Evolutionary conservation across 2,329 filamentous ascomycete species (phyloP).

Genomic region (Alternaria sp.): DNA sequence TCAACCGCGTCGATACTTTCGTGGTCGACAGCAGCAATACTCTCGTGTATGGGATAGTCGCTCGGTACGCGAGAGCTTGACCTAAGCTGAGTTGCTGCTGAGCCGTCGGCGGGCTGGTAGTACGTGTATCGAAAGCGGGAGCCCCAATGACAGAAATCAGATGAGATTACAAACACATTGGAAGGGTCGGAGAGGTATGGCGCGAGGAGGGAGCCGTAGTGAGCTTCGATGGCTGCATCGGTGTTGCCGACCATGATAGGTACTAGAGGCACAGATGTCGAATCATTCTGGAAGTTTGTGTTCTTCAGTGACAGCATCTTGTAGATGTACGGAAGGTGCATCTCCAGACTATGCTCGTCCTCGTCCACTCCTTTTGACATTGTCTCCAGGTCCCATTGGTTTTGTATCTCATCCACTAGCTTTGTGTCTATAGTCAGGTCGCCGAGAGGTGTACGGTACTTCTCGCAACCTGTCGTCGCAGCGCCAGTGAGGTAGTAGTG

Average conservation of each 20-base stretch:
- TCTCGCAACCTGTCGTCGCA: conserved; percentile 76
- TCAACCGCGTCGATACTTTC: conserved; percentile 86
- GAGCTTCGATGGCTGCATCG: conserved; percentile 69
- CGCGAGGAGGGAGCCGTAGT: conserved; percentile 74
- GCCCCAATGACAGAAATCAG: conserved; percentile 98
- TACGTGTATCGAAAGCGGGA: conserved; percentile 82
- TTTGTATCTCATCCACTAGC: conserved; percentile 58
- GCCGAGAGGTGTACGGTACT: conserved; percentile 79
- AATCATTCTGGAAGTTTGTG: conserved; percentile 43
- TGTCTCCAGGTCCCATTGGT: conserved; percentile 39
- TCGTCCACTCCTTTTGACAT: conserved; percentile 76
- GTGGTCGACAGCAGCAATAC: conserved; percentile 81
- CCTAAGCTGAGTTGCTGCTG: conserved; percentile 41
- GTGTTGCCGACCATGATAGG: conserved; percentile 88
- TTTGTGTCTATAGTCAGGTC: conserved; percentile 71
- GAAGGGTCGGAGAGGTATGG: conserved; percentile 78
- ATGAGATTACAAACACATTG: conserved; percentile 88
- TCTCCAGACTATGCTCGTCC: conserved; percentile 91
- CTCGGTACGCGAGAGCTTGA: conserved; percentile 55
- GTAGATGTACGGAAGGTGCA: conserved; percentile 95
- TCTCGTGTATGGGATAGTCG: conserved; percentile 77
- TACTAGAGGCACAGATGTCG: conserved; percentile 76
- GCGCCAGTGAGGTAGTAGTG: conserved; percentile 81
- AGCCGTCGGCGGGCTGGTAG: conserved; percentile 67
- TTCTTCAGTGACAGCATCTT: conserved; percentile 69